Evolutionary conservation across 352 stramenopile genomes (phyloP).

Genomic region (Plasmopara muralis): DNA sequence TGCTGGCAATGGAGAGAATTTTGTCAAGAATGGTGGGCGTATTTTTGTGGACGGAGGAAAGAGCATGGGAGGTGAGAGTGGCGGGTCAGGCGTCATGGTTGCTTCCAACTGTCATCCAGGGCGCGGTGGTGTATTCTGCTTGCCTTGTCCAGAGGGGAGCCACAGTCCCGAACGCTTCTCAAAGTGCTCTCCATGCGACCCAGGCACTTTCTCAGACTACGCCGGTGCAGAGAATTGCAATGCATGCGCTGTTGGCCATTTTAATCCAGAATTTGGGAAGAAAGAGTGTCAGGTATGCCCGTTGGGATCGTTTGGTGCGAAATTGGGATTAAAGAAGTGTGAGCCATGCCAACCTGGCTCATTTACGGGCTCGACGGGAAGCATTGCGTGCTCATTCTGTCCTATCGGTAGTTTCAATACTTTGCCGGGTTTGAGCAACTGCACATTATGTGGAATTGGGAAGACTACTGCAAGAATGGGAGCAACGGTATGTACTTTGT

Average conservation of each 20-base stretch:
- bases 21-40: constrained; percentile 47
- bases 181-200: constrained; percentile 60
- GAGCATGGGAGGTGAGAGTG: constrained; percentile 53
- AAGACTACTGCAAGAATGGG: constrained; percentile 56
- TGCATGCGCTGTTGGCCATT: constrained; percentile 46
- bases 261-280: constrained; percentile 68
- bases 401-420: constrained; percentile 54
- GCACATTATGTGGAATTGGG: constrained; percentile 67
- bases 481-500: constrained; percentile 39
- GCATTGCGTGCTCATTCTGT: constrained; percentile 42
- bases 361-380: constrained; percentile 41
- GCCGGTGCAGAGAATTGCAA: constrained; percentile 38
- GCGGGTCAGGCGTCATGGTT: constrained; percentile 39
- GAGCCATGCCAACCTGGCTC: constrained; percentile 47
- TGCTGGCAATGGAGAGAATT: constrained; percentile 41
- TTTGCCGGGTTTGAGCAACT: constrained; percentile 42
- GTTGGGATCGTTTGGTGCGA: constrained; percentile 42
- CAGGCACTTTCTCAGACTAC: constrained; percentile 51
- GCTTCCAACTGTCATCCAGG: constrained; percentile 57
- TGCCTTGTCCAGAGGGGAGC: constrained; percentile 50
- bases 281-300: constrained; percentile 55
- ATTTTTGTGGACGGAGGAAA: constrained; percentile 39
- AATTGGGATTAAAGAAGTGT: constrained; percentile 46
- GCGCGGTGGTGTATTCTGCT: constrained; percentile 60
- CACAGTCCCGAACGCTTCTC: constrained; percentile 55